Percentiles rank a stretch among this genome's conserved stretches.
phyloP scores from a whole-genome alignment of 768 basidiomycete species.

The Amanita phalloides region DNA sequence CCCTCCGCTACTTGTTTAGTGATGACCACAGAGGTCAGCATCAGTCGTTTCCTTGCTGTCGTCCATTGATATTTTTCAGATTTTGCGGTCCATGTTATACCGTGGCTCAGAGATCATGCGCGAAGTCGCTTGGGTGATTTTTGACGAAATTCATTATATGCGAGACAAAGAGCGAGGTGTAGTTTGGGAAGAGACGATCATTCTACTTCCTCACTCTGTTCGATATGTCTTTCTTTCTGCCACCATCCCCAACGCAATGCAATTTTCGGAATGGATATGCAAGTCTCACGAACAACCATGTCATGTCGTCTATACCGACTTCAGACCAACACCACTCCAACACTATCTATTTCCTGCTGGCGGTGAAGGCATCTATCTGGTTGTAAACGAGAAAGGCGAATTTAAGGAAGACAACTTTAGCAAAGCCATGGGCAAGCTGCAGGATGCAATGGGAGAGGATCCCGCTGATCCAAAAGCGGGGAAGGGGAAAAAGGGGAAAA shows the following conservation, averaged over 20 bases:
- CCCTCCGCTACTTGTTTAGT: slow-evolving; percentile 94
- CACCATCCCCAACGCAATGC: slow-evolving; percentile 98
- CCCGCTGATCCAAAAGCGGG: slow-evolving; percentile 81
- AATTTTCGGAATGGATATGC: slow-evolving; percentile 99
- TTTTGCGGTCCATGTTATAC: slow-evolving; percentile 97
- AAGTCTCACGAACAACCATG: slow-evolving; percentile 96
- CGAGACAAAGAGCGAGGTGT: slow-evolving; percentile 98
- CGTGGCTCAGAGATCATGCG: slow-evolving; percentile 98
- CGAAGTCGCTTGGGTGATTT: slow-evolving; percentile 99
- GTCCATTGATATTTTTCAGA: slow-evolving; percentile 33
- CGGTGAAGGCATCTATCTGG: slow-evolving; percentile 93
- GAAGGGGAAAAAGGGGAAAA: slow-evolving; percentile 85
- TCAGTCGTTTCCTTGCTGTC: not conserved
- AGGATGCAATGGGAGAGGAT: slow-evolving; percentile 79
- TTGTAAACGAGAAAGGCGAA: slow-evolving; percentile 97
- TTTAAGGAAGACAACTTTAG: slow-evolving; percentile 96
- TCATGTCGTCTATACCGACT: slow-evolving; percentile 98
- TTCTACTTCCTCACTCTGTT: slow-evolving; percentile 90
- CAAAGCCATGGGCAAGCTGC: slow-evolving; percentile 93
- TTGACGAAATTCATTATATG: slow-evolving; percentile 99
- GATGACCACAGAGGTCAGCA: slow-evolving; percentile 93
- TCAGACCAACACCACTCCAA: slow-evolving; percentile 94
- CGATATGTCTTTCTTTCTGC: slow-evolving; percentile 98
- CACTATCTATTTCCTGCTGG: slow-evolving; percentile 97
- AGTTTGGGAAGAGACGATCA: slow-evolving; percentile 99